Conservation (phyloP, 2,329 filamentous ascomycete genomes). For the Talaromyces sp. region DNA sequence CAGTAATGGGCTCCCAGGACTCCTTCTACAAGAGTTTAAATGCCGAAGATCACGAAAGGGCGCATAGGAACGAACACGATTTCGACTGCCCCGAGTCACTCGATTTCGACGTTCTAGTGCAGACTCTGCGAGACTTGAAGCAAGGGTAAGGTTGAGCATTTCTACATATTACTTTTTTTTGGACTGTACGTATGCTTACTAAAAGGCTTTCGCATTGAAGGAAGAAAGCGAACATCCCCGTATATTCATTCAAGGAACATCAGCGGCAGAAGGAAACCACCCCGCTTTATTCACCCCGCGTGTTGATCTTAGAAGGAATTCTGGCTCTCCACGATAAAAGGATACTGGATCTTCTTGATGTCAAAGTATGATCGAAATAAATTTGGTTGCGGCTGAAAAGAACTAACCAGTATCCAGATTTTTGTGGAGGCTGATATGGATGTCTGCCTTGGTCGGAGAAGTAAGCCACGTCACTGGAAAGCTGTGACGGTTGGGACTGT, state of each 20-base stretch:
- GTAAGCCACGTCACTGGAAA: conserved; percentile 45
- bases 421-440: conserved; percentile 96
- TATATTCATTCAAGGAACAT: conserved; percentile 94
- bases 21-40: conserved; percentile 93
- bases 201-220: conserved; percentile 16
- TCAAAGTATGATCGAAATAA: conserved; percentile 49
- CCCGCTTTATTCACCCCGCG: conserved; percentile 91
- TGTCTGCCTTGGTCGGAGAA: conserved; percentile 81
- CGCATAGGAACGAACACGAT: conserved; percentile 88
- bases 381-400: background rate
- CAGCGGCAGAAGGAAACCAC: conserved; percentile 72
- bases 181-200: conserved; percentile 11
- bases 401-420: conserved; percentile 50
- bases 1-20: conserved; percentile 53
- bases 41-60: conserved; percentile 68
- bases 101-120: conserved; percentile 84
- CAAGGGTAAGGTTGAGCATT: conserved; percentile 61
- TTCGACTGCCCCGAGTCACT: conserved; percentile 93
- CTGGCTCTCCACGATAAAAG: conserved; percentile 86
- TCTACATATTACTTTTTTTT: background rate
- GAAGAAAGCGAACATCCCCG: conserved; percentile 69
- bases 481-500: too few species aligned
- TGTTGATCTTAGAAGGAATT: conserved; percentile 91
- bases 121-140: conserved; percentile 77
- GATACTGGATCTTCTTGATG: conserved; percentile 79